Percentiles rank a stretch among this genome's conserved stretches.
These are phyloP conservation scores for Beauveria pseudobassiana DNA, from an alignment of 2,329 filamentous ascomycete genomes.

Conservation along the genomic window DNA sequence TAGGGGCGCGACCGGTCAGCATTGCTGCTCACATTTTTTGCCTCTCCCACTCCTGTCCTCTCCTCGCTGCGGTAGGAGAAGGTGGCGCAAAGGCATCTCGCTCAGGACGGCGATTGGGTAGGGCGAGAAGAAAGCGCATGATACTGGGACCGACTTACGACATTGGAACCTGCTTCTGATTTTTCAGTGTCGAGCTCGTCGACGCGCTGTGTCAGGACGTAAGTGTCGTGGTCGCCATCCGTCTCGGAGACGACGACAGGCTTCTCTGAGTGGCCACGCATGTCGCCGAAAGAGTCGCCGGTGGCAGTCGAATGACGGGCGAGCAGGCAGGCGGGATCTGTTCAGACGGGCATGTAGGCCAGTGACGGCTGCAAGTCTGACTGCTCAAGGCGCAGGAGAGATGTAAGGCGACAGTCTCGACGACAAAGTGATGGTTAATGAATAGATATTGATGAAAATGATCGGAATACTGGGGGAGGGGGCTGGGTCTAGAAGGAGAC, in stretches of 20 bases:
- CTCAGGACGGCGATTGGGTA: not conserved
- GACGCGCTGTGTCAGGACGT: not conserved
- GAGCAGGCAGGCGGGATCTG: not conserved
- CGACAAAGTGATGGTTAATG: not conserved
- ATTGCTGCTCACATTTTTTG: not conserved
- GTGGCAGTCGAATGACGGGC: slow-evolving; percentile 1
- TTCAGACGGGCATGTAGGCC: slow-evolving; percentile 1
- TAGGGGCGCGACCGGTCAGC: not conserved
- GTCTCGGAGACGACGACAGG: slow-evolving; percentile 4
- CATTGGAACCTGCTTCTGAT: slow-evolving; percentile 6
- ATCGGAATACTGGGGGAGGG: not conserved
- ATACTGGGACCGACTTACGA: not conserved
- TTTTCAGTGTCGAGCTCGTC: slow-evolving; percentile 7
- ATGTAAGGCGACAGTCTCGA: not conserved
- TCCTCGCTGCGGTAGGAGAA: not conserved
- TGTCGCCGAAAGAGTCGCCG: slow-evolving; percentile 2
- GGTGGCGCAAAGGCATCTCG: not conserved
- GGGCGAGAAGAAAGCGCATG: not conserved
- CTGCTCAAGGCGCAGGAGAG: not conserved
- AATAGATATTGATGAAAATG: slow-evolving; percentile 2
- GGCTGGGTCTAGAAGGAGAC: slow-evolving; percentile 4
- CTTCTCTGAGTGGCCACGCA: slow-evolving; percentile 8
- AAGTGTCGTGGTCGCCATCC: not conserved
- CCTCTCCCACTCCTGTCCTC: not conserved
- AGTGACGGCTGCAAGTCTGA: not conserved